Conservation (phyloP, 2,329 filamentous ascomycete species). For the Stachybotrys echinatus region DNA sequence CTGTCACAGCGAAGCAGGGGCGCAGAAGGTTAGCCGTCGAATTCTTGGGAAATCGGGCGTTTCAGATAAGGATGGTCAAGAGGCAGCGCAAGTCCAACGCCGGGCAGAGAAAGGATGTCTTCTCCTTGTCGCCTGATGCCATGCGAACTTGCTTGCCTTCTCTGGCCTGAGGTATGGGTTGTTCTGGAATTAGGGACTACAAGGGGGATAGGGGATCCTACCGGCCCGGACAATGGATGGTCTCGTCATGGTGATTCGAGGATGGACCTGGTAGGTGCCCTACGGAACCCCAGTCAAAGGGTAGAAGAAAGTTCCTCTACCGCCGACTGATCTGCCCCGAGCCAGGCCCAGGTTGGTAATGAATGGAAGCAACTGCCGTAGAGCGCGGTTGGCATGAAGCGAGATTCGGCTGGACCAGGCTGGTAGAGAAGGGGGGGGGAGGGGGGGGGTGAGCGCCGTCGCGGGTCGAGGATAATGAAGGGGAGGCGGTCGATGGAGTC, state of each 20-base stretch:
- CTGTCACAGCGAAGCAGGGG: conserved; percentile 36
- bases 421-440: not conserved
- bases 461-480: not conserved
- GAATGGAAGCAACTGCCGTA: not conserved
- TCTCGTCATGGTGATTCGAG: conserved; percentile 46
- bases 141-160: not conserved
- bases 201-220: conserved; percentile 32
- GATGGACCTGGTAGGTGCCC: conserved; percentile 2
- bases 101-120: too few species aligned
- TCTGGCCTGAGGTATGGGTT: not conserved
- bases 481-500: not conserved
- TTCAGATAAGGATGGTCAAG: not conserved
- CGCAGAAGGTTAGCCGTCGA: conserved; percentile 10
- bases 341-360: not conserved
- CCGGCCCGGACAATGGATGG: conserved; percentile 56
- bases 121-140: not conserved
- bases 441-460: not conserved
- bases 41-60: not conserved
- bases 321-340: not conserved
- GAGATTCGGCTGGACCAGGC: not conserved
- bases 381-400: not conserved
- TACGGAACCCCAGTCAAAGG: conserved; percentile 11
- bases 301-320: conserved; percentile 10
- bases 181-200: not conserved
- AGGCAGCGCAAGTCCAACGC: too few species aligned